Conservation (phyloP, 352 stramenopile species). For the Pythium monospermum region DNA sequence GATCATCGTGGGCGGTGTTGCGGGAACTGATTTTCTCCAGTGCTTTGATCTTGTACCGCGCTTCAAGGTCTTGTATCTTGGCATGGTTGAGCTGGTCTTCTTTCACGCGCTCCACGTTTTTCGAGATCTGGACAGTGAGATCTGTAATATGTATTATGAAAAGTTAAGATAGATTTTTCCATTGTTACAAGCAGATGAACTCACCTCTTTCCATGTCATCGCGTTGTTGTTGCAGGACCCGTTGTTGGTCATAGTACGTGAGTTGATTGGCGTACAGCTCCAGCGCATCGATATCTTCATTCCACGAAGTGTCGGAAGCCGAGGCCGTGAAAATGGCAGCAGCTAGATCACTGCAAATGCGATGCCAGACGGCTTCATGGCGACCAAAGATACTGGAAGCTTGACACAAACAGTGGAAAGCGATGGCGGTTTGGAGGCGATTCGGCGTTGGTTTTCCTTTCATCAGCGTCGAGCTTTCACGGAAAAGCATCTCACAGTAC, state of each 20-base stretch:
- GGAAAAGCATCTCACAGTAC: slow-evolving; percentile 74
- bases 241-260: slow-evolving; percentile 60
- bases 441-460: slow-evolving; percentile 62
- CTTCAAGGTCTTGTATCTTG: slow-evolving; percentile 44
- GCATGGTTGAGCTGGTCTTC: slow-evolving; percentile 32
- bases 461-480: slow-evolving; percentile 50
- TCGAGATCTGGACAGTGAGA: slow-evolving; percentile 25
- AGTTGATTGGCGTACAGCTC: slow-evolving; percentile 51
- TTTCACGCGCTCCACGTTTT: slow-evolving; percentile 28
- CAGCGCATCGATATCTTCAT: slow-evolving; percentile 48
- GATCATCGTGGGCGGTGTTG: slow-evolving; percentile 37
- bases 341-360: slow-evolving; percentile 55
- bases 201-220: slow-evolving; percentile 44
- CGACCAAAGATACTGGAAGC: slow-evolving; percentile 53
- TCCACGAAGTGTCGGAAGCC: slow-evolving; percentile 7
- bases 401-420: slow-evolving; percentile 70
- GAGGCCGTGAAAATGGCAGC: slow-evolving; percentile 47
- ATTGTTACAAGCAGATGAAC: too few relatives aligned
- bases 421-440: slow-evolving; percentile 60
- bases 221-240: slow-evolving; percentile 37
- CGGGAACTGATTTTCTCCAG: slow-evolving; percentile 51
- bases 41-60: slow-evolving; percentile 37
- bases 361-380: slow-evolving; percentile 48
- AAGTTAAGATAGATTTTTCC: too few relatives aligned
- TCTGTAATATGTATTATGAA: too few relatives aligned